A percentile compares a stretch with the other conserved stretches of the same genome.
These are phyloP conservation scores for Solanum bulbocastanum DNA, from an alignment of 257 asterid genomes.

Conservation along the genomic window DNA sequence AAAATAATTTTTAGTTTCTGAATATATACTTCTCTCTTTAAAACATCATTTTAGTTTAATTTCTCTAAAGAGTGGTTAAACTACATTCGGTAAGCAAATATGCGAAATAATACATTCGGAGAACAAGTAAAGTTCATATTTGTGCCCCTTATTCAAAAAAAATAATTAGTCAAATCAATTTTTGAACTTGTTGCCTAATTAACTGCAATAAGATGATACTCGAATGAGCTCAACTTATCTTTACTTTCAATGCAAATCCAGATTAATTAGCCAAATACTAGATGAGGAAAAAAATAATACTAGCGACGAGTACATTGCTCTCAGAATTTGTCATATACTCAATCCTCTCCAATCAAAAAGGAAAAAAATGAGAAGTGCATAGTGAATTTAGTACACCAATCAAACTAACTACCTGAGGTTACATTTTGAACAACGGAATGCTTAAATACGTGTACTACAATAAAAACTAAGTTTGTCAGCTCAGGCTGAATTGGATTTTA, in stretches of 20 bases:
- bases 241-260: not conserved
- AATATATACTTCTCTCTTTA: not conserved
- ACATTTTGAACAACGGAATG: not conserved
- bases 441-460: not conserved
- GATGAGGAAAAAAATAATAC: not conserved
- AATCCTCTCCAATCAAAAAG: not conserved
- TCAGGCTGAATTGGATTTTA: not conserved
- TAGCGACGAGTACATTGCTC: not conserved
- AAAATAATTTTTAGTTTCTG: not conserved
- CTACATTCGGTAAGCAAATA: not conserved
- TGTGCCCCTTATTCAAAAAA: not conserved
- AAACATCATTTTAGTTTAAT: not conserved
- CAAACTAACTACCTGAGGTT: not conserved
- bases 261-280: not conserved
- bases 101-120: too few species aligned
- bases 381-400: not conserved
- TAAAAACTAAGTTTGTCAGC: not conserved
- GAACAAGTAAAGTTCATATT: not conserved
- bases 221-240: not conserved
- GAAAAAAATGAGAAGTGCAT: too few species aligned
- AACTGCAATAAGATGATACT: not conserved
- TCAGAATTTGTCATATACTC: not conserved
- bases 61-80: not conserved
- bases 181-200: not conserved
- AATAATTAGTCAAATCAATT: not conserved